phyloP scores from a whole-genome alignment of 1,284 basidiomycete genomes.

The Trichosporon ovoides region DNA sequence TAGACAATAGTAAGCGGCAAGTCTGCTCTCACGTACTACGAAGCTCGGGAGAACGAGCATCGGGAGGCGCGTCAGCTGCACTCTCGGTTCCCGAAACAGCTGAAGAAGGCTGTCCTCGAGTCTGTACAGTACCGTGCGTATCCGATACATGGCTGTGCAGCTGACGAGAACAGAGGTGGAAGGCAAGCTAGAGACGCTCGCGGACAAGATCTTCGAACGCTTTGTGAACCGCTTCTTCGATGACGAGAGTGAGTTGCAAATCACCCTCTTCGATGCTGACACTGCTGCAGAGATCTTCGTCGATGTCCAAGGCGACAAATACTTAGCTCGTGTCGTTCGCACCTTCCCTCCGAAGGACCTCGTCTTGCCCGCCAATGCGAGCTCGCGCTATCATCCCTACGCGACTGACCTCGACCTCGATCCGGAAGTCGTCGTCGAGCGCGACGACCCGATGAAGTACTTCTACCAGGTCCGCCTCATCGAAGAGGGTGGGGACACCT shows the following conservation, averaged over 20 bases:
- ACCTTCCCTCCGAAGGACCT: constrained; percentile 50
- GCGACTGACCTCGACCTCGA: constrained; percentile 73
- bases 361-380: constrained; percentile 36
- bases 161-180: constrained; percentile 67
- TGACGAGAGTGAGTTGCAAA: constrained; percentile 67
- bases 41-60: constrained; percentile 84
- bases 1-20: constrained; percentile 69
- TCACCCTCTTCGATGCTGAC: constrained; percentile 22
- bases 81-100: constrained; percentile 80
- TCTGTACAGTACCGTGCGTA: constrained; percentile 92
- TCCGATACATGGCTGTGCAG: background rate
- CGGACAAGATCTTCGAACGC: constrained; percentile 88
- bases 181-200: constrained; percentile 87
- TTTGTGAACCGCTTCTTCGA: constrained; percentile 92
- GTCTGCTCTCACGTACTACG: constrained; percentile 86
- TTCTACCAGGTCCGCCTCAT: constrained; percentile 78
- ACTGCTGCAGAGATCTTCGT: constrained; percentile 64
- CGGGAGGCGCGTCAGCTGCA: constrained; percentile 83
- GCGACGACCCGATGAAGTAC: constrained; percentile 77
- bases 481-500: constrained; percentile 31
- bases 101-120: constrained; percentile 84
- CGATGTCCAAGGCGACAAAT: constrained; percentile 76
- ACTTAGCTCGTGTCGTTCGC: constrained; percentile 46
- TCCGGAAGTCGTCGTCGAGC: constrained; percentile 62
- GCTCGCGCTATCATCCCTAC: constrained; percentile 50